Percentiles rank a stretch among this genome's conserved stretches.
Conservation (phyloP, 1,284 basidiomycete species). For the Ceratobasidium sp. region DNA sequence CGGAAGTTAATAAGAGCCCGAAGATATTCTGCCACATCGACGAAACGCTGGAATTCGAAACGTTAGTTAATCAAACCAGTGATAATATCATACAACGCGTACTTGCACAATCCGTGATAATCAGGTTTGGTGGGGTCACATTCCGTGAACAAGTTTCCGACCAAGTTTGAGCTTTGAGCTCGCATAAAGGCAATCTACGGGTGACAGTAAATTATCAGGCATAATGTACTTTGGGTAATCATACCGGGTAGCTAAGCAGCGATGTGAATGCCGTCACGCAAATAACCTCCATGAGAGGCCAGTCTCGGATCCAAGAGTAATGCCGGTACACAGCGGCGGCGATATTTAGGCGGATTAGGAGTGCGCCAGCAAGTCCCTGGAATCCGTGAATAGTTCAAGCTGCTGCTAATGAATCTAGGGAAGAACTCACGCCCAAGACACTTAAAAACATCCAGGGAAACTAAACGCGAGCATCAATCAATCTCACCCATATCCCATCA, state of each 20-base stretch:
- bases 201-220: neutral
- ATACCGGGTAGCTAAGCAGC: constrained; percentile 67
- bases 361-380: constrained; percentile 67
- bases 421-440: constrained; percentile 60
- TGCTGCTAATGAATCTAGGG: neutral
- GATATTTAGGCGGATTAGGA: constrained; percentile 69
- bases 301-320: constrained; percentile 62
- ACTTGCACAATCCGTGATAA: constrained; percentile 78
- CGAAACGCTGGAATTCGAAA: constrained; percentile 55
- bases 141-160: constrained; percentile 73
- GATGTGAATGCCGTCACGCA: constrained; percentile 68
- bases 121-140: constrained; percentile 68
- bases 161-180: constrained; percentile 71
- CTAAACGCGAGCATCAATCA: constrained; percentile 49
- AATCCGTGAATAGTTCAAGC: neutral
- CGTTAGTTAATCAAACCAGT: neutral
- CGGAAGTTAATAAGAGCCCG: constrained; percentile 64
- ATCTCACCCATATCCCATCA: neutral
- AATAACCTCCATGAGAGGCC: constrained; percentile 69
- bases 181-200: constrained; percentile 61
- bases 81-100: constrained; percentile 46
- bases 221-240: constrained; percentile 40
- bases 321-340: constrained; percentile 65
- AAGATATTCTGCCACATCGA: constrained; percentile 71
- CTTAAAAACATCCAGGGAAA: constrained; percentile 68